A percentile compares a stretch with the other conserved stretches of the same genome.
Evolutionary conservation across 345 rosid species (phyloP).

Genomic region (Rhizophora mangle): DNA sequence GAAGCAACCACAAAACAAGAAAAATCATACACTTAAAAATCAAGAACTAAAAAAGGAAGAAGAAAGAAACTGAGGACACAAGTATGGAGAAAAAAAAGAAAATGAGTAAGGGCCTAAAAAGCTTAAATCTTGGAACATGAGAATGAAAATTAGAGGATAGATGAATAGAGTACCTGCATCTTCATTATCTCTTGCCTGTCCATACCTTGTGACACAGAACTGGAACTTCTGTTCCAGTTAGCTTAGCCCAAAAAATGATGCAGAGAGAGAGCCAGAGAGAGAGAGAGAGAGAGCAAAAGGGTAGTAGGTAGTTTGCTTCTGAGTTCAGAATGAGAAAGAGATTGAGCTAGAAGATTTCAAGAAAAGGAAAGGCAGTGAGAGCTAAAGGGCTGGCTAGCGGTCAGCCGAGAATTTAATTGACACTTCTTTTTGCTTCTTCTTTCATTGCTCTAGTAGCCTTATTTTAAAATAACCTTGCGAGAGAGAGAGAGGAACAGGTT

Average conservation of each 20-base stretch:
- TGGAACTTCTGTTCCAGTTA: not conserved
- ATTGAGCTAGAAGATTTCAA: slow-evolving; percentile 9
- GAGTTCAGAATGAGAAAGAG: slow-evolving; percentile 9
- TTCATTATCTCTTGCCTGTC: slow-evolving; percentile 68
- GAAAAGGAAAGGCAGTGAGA: not conserved
- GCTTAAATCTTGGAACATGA: not conserved
- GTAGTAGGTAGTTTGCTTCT: slow-evolving; percentile 8
- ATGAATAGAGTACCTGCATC: slow-evolving; percentile 55
- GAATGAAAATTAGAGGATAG: not conserved
- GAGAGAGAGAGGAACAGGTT: not conserved
- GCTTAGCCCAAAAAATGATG: not conserved
- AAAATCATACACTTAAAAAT: not conserved
- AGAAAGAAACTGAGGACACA: not conserved
- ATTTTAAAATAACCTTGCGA: too few relatives aligned
- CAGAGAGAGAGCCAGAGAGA: slow-evolving; percentile 16
- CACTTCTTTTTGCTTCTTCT: not conserved
- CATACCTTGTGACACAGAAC: slow-evolving; percentile 33
- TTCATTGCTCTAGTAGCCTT: too few relatives aligned
- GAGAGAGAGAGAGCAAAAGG: slow-evolving; percentile 2
- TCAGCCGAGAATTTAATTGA: not conserved
- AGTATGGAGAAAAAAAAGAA: not conserved
- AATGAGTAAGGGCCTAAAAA: slow-evolving; percentile 9
- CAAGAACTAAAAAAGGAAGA: not conserved
- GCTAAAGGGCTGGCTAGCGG: not conserved
- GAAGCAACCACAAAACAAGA: slow-evolving; percentile 11